Conservation (phyloP, 2,329 filamentous ascomycete genomes). For the Paracoccidioides lutzii region DNA sequence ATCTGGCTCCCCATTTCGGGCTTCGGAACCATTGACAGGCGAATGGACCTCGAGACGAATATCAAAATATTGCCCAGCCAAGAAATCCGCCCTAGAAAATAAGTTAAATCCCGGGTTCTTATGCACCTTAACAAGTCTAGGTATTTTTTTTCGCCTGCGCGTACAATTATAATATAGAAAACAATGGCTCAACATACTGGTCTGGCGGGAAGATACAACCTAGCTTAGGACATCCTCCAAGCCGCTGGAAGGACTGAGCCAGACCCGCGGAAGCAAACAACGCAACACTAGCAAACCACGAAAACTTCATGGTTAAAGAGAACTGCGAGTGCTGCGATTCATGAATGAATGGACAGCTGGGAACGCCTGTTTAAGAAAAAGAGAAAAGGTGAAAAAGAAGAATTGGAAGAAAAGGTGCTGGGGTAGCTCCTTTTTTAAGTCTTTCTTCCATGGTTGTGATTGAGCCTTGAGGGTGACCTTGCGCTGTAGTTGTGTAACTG, state of each 20-base stretch:
- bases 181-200: constrained; percentile 32
- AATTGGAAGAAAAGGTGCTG: not conserved
- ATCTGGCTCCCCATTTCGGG: constrained; percentile 53
- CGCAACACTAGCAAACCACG: constrained; percentile 14
- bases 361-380: not conserved
- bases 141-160: not conserved
- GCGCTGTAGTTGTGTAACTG: not conserved
- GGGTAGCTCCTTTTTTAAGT: not conserved
- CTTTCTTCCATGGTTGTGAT: not conserved
- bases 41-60: constrained; percentile 73
- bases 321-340: not conserved
- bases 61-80: constrained; percentile 73
- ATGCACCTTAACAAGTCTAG: not conserved
- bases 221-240: constrained; percentile 43
- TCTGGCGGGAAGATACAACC: constrained; percentile 48
- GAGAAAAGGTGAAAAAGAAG: not conserved
- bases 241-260: constrained; percentile 44
- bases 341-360: not conserved
- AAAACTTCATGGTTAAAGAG: constrained; percentile 15
- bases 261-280: constrained; percentile 17
- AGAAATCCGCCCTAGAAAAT: constrained; percentile 53
- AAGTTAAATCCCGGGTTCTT: not conserved
- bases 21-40: constrained; percentile 68
- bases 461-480: too few relatives aligned
- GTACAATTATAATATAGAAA: not conserved